phyloP scores from a whole-genome alignment of 1,139 yeast genomes.

The Kodamaea alishanica region DNA sequence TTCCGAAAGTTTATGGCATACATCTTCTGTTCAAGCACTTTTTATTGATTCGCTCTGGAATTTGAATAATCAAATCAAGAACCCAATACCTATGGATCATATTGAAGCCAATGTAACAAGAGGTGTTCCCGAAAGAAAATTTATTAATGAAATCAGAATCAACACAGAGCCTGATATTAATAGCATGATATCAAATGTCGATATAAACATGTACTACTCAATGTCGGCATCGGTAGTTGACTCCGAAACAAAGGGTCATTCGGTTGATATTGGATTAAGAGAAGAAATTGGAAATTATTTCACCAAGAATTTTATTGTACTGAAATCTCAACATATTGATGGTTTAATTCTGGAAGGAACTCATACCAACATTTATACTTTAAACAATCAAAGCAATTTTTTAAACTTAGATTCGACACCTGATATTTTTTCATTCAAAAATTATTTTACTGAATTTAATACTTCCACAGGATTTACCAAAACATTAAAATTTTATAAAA shows the following conservation, averaged over 20 bases:
- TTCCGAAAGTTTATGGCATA: slow-evolving; percentile 40
- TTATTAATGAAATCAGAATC: slow-evolving; percentile 32
- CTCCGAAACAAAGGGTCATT: neutral
- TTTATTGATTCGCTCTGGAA: slow-evolving; percentile 41
- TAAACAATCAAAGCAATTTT: slow-evolving; percentile 11
- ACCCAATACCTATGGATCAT: slow-evolving; percentile 27
- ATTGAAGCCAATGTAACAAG: slow-evolving; percentile 30
- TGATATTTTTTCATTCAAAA: slow-evolving; percentile 4
- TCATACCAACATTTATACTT: slow-evolving; percentile 16
- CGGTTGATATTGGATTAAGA: slow-evolving; percentile 11
- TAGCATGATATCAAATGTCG: slow-evolving; percentile 13
- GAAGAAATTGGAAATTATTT: slow-evolving; percentile 11
- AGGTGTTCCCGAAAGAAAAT: slow-evolving; percentile 29
- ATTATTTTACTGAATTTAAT: slow-evolving; percentile 36
- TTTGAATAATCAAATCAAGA: slow-evolving; percentile 24
- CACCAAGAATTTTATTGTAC: slow-evolving; percentile 13
- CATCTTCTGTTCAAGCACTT: slow-evolving; percentile 26
- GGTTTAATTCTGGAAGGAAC: slow-evolving; percentile 8
- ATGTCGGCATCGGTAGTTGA: slow-evolving; percentile 3
- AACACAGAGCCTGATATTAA: slow-evolving; percentile 7
- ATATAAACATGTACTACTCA: slow-evolving; percentile 14
- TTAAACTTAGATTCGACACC: slow-evolving; percentile 36
- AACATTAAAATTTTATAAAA: slow-evolving; percentile 46
- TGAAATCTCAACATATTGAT: slow-evolving; percentile 3
- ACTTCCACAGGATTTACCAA: slow-evolving; percentile 44